Base-by-base conservation (phyloP, 257 asterid species). In the Orobanche coerulescens region DNA sequence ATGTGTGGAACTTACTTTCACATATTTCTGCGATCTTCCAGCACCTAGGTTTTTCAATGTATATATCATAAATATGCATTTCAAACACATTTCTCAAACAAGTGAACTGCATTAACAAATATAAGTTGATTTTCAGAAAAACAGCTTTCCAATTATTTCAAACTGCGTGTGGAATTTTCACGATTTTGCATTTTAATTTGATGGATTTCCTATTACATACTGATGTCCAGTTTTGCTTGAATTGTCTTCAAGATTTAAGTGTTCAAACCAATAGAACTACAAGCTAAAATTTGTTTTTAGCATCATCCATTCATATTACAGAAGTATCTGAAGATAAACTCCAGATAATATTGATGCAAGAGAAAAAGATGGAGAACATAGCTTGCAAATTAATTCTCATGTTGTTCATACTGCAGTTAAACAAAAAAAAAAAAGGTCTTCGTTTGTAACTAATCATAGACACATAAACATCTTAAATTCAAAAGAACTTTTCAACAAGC, bases 211-310 rank as follows among this genome's bases (percentile, higher is more conserved):
- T 20, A 58, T 22, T 20, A 56, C 23, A 62, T 48, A 44, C 25
- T 19, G 26, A 24, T 14, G 48, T 40, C 7, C 43, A 67, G 64
- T 25, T 46, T 59, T 36, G 13, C 25, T 40, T 26, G 9, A 10
- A 10, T 36, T 44, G 55, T 39, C 66, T 49, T 39, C 63, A 49
- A 71, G 64, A 44, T 61, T 66, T 33, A 37, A 28, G 61, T 25
- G 60, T 24, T 67, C 48, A 24, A 47, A 59, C 28, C 16, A 36
- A 39, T 31, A 40, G 51, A 60, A 54, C 19, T 24, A 19, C 54
- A 65, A 69, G 36, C 34, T 50, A 56, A 31, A 20, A 28, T 12
- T 51, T 55, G 62, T 51, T 67, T 61, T 20, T 58, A 48, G 52
- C 39, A 60, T 60, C 48, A 44, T 53, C 56, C 13, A 37, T 39